Evolutionary conservation across 2,329 filamentous ascomycete species (phyloP).

Genomic region (Pyricularia sp.): DNA sequence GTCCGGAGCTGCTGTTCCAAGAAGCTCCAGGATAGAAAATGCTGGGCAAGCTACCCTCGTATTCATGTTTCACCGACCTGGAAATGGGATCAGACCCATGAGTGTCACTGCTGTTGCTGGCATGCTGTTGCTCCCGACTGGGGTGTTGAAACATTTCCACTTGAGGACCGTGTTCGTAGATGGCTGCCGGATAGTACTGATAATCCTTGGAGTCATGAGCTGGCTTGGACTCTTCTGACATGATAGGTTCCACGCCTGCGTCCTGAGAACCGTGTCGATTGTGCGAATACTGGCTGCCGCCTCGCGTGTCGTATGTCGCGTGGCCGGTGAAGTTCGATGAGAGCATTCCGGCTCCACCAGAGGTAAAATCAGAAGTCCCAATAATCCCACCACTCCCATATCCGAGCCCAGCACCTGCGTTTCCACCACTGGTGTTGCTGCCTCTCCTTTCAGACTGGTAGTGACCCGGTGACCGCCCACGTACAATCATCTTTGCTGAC

Average conservation of each 20-base stretch:
- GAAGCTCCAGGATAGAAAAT: constrained; percentile 32
- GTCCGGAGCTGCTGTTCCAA: constrained; percentile 23
- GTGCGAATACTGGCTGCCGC: constrained; percentile 28
- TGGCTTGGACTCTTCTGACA: constrained; percentile 41
- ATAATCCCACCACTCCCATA: constrained; percentile 30
- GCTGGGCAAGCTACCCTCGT: constrained; percentile 35
- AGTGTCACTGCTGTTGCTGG: constrained; percentile 10
- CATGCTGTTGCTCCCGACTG: constrained; percentile 19
- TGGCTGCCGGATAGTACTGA: constrained; percentile 41
- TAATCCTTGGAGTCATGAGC: constrained; percentile 41
- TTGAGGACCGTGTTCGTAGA: constrained; percentile 35
- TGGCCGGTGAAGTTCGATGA: constrained; percentile 22
- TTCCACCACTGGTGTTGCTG: constrained; percentile 48
- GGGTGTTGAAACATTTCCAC: constrained; percentile 40
- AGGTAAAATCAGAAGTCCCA: constrained; percentile 24
- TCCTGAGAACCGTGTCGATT: constrained; percentile 38
- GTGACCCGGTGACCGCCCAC: constrained; percentile 72
- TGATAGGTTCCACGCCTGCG: constrained; percentile 39
- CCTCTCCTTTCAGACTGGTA: constrained; percentile 63
- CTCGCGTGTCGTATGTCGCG: constrained; percentile 28
- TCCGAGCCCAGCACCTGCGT: constrained; percentile 43
- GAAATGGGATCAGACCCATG: not conserved
- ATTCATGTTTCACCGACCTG: constrained; percentile 34
- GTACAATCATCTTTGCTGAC: constrained; percentile 79
- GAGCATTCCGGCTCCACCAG: constrained; percentile 28